Base-by-base conservation (phyloP, 2,329 filamentous ascomycete genomes). In the Aspergillus unguis region DNA sequence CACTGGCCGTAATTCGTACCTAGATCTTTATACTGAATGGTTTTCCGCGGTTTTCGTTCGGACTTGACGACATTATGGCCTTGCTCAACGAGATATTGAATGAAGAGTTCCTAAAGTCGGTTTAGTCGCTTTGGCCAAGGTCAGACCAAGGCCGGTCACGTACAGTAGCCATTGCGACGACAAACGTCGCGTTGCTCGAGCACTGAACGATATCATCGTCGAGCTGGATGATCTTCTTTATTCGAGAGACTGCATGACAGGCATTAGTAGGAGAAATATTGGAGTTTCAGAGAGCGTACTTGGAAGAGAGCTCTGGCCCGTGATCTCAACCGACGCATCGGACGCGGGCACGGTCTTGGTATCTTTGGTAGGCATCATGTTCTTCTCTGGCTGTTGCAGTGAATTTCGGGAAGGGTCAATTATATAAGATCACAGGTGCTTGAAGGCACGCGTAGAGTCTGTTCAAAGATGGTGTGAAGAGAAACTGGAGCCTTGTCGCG, bases 11-110 rank as follows among this genome's bases (percentile, higher is more conserved):
- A 17, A 17, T 17, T 17, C 17, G 17, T 44, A 91, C 88, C 87
- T 38, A 99, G 81, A 72, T 99, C 94, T 67, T 90, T 90, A 77
- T 99, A 99, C 71, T 97, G 94, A 57, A 99, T 87, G 66, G 95
- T 96, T 55, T 92, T 85, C 52, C 94, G 82, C 5, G 92, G 92
- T 71, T 97, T 97, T 63, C 87, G 84, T 73, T 97, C 94, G 1
- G 91, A 82, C 67, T 94, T 95, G 63, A 92, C 88, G 64, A 95
- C 88, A 65, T 88, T 92, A 69, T 95, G 86, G 27, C 87, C 86
- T 70, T 95, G 88, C 57, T 87, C 82, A 23, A 92, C 85, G 27
- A 99, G 82, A 70, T 97, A 88, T 71, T 96, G 90, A 61, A 99
- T 86, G 75, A 99, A 97, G 81, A 96, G 86, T 75, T 99, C 94